Percentiles rank a stretch among this genome's conserved stretches.
Conservation (phyloP, 2,329 filamentous ascomycete genomes). For the Scopulariopsis brevicaulis region DNA sequence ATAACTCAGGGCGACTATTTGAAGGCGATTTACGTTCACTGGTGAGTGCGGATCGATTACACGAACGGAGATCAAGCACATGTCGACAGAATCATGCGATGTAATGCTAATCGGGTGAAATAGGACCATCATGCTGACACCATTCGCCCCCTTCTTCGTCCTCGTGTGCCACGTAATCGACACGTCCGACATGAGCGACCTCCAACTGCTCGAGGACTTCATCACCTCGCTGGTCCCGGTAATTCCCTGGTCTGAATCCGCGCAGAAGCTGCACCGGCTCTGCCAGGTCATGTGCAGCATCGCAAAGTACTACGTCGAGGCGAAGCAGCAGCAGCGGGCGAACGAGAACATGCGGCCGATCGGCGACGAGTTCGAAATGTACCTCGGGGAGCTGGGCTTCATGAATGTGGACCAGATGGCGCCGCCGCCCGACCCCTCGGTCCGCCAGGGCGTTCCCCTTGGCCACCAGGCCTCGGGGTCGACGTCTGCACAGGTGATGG, state of each 20-base stretch:
- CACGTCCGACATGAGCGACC: constrained; percentile 37
- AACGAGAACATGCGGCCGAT: constrained; percentile 35
- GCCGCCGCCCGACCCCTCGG: not conserved
- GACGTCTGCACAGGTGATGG: constrained; percentile 35
- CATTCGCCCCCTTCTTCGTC: constrained; percentile 48
- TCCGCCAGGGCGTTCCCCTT: not conserved
- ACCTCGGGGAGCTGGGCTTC: constrained; percentile 51
- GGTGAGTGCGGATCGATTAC: constrained; percentile 22
- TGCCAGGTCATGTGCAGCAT: constrained; percentile 51
- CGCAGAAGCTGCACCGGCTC: constrained; percentile 49
- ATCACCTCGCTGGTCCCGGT: constrained; percentile 40
- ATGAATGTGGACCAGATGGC: constrained; percentile 25
- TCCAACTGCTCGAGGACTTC: constrained; percentile 43
- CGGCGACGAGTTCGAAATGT: constrained; percentile 51
- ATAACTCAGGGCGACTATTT: constrained; percentile 26
- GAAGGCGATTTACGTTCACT: constrained; percentile 37
- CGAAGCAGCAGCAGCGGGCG: constrained; percentile 35
- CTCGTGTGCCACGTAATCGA: constrained; percentile 48
- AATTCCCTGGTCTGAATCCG: constrained; percentile 41
- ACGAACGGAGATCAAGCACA: not conserved
- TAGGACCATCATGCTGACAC: constrained; percentile 43
- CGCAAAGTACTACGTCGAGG: constrained; percentile 49
- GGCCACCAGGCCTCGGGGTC: not conserved
- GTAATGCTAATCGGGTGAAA: not conserved
- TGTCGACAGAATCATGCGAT: not conserved